A percentile compares a stretch with the other conserved stretches of the same genome.
Conservation (phyloP, 1,284 basidiomycete species). For the Prillingera fragicola region DNA sequence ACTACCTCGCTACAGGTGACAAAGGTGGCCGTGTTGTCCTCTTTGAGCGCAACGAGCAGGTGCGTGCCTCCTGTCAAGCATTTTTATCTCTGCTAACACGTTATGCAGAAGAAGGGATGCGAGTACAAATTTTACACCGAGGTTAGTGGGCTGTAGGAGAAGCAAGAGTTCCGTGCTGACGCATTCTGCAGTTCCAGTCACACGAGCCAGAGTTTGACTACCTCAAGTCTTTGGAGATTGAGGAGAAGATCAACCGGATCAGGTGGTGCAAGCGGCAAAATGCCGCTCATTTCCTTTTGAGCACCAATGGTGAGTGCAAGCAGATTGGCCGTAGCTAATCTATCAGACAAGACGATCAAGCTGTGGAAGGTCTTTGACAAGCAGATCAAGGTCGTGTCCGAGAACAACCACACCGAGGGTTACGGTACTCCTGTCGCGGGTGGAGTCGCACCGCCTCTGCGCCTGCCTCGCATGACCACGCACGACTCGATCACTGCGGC, state of each 20-base stretch:
- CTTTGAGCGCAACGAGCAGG: constrained; percentile 96
- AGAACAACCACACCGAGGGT: constrained; percentile 89
- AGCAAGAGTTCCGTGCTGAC: no score
- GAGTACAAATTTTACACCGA: constrained; percentile 99
- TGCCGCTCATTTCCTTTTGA: constrained; percentile 91
- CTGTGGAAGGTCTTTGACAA: constrained; percentile 99
- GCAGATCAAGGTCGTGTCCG: constrained; percentile 88
- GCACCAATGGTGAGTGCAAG: constrained; percentile 76
- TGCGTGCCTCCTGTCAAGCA: constrained; percentile 50
- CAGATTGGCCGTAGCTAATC: constrained; percentile 8
- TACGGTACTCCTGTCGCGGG: constrained; percentile 53
- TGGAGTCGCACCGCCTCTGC: constrained; percentile 58
- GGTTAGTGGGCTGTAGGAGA: no score
- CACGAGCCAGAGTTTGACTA: constrained; percentile 99
- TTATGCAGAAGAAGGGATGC: constrained; percentile 91
- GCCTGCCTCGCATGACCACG: constrained; percentile 80
- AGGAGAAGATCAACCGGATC: constrained; percentile 99
- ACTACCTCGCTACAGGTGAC: constrained; percentile 98
- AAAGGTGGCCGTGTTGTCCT: constrained; percentile 98
- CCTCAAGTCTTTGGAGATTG: constrained; percentile 98
- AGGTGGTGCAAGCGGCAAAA: constrained; percentile 99
- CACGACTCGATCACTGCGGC: constrained; percentile 99
- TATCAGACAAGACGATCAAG: constrained; percentile 97
- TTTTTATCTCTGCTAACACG: neutral
- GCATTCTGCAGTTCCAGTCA: constrained; percentile 63